Conservation (phyloP, 495 filamentous ascomycete genomes). For the Trichocladium uniseriatum region DNA sequence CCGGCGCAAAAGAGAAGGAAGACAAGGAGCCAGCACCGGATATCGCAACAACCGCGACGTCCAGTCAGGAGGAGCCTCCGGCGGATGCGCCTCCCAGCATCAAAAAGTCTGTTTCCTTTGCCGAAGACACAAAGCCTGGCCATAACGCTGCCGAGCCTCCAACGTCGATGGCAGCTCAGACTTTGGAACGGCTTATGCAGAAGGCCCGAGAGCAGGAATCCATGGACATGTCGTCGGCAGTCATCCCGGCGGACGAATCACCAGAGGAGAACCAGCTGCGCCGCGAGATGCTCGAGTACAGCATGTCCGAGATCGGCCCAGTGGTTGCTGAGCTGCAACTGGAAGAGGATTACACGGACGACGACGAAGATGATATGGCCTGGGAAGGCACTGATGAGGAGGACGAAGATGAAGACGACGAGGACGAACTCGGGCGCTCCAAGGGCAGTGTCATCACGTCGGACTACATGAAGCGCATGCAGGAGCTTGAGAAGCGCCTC, state of each 20-base stretch:
- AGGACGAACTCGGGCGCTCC: slow-evolving; percentile 59
- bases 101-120: slow-evolving; percentile 41
- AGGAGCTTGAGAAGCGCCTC: slow-evolving; percentile 67
- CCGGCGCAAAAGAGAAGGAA: not conserved
- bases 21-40: not conserved
- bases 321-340: slow-evolving; percentile 90
- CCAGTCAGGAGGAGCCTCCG: not conserved
- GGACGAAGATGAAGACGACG: slow-evolving; percentile 50
- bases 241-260: slow-evolving; percentile 56
- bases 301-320: slow-evolving; percentile 69
- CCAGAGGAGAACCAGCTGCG: slow-evolving; percentile 72
- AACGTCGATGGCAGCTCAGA: slow-evolving; percentile 31
- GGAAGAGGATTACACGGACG: slow-evolving; percentile 55
- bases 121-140: slow-evolving; percentile 46
- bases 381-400: slow-evolving; percentile 46
- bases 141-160: slow-evolving; percentile 23
- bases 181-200: slow-evolving; percentile 43
- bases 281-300: slow-evolving; percentile 86
- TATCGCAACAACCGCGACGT: not conserved
- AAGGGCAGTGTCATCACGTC: slow-evolving; percentile 53
- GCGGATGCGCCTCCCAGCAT: slow-evolving; percentile 2
- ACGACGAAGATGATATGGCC: slow-evolving; percentile 46
- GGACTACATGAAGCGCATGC: slow-evolving; percentile 70
- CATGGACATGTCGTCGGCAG: slow-evolving; percentile 32
- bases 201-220: slow-evolving; percentile 34